Evolutionary conservation across 495 filamentous ascomycete species (phyloP).

Genomic region (Daldinia decipiens): DNA sequence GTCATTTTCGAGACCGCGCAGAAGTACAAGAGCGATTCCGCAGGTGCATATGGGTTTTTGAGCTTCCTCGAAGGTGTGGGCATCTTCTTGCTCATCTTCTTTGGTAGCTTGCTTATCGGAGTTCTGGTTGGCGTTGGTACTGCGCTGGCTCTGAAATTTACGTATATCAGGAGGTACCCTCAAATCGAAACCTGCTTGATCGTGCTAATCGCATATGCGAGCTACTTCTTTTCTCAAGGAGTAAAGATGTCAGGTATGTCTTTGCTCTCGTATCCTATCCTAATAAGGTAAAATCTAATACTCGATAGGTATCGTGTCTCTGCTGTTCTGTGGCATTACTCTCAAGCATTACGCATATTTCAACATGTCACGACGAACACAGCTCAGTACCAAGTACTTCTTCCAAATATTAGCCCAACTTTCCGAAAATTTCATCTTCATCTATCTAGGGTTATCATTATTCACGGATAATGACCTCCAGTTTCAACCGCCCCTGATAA

Average conservation of each 20-base stretch:
- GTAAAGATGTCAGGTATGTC: slow-evolving; percentile 89
- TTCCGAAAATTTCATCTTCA: slow-evolving; percentile 99
- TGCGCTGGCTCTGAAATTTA: slow-evolving; percentile 90
- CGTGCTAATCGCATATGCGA: slow-evolving; percentile 92
- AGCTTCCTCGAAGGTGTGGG: slow-evolving; percentile 91
- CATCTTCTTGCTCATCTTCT: slow-evolving; percentile 95
- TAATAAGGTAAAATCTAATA: slow-evolving; percentile 25
- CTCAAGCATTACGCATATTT: slow-evolving; percentile 99
- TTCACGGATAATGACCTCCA: slow-evolving; percentile 89
- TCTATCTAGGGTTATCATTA: slow-evolving; percentile 92
- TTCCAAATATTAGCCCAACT: slow-evolving; percentile 95
- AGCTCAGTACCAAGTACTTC: slow-evolving; percentile 97
- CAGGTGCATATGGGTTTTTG: slow-evolving; percentile 71
- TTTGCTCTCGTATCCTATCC: background rate
- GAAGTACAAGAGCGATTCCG: slow-evolving; percentile 75
- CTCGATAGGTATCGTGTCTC: slow-evolving; percentile 85
- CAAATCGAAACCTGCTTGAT: slow-evolving; percentile 97
- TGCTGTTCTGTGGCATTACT: slow-evolving; percentile 97
- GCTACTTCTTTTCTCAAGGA: slow-evolving; percentile 96
- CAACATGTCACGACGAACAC: slow-evolving; percentile 98
- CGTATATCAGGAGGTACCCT: slow-evolving; percentile 87
- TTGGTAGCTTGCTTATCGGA: slow-evolving; percentile 90
- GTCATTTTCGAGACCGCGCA: slow-evolving; percentile 98
- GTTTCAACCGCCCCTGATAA: slow-evolving; percentile 95
- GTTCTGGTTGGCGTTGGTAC: slow-evolving; percentile 86